Evolutionary conservation across 1,284 basidiomycete species (phyloP).

Genomic region (Farysia itapuensis): DNA sequence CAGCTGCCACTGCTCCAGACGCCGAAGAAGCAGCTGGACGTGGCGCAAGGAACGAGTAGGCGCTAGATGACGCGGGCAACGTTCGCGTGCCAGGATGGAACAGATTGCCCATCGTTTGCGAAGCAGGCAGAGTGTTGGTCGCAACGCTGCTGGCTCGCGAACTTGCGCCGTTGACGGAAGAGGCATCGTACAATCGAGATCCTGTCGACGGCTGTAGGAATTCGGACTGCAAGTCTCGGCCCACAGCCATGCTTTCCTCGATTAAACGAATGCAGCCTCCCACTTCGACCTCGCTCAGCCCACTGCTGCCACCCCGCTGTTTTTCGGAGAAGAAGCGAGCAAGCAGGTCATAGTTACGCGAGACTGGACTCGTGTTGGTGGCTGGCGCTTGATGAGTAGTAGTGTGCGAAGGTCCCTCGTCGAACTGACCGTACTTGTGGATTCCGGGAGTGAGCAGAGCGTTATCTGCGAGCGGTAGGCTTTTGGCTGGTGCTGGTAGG

Average conservation of each 20-base stretch:
- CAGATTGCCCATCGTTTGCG: slow-evolving; percentile 19
- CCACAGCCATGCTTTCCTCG: slow-evolving; percentile 38
- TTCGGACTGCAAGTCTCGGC: slow-evolving; percentile 30
- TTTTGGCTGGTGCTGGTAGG: slow-evolving; percentile 3
- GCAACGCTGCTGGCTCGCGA: slow-evolving; percentile 32
- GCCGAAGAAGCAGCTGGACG: slow-evolving; percentile 12
- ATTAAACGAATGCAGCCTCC: slow-evolving; percentile 44
- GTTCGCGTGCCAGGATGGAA: slow-evolving; percentile 27
- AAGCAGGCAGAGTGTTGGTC: slow-evolving; percentile 11
- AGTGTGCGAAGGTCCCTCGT: not conserved
- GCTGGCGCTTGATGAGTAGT: slow-evolving; percentile 13
- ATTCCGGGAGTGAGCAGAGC: slow-evolving; percentile 30
- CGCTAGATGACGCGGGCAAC: slow-evolving; percentile 17
- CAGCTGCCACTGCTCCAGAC: not conserved
- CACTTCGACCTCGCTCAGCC: slow-evolving; percentile 43
- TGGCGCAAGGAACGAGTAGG: slow-evolving; percentile 32
- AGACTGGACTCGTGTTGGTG: slow-evolving; percentile 25
- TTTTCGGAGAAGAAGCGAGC: slow-evolving; percentile 50
- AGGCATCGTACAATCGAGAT: not conserved
- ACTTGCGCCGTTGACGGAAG: not conserved
- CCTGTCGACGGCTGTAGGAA: slow-evolving; percentile 7
- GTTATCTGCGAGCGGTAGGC: slow-evolving; percentile 19
- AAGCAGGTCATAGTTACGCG: slow-evolving; percentile 46
- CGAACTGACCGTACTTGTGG: slow-evolving; percentile 1
- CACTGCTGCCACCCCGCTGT: slow-evolving; percentile 27